Evolutionary conservation across 768 basidiomycete genomes (phyloP).

Genomic region (Boletales sp.): DNA sequence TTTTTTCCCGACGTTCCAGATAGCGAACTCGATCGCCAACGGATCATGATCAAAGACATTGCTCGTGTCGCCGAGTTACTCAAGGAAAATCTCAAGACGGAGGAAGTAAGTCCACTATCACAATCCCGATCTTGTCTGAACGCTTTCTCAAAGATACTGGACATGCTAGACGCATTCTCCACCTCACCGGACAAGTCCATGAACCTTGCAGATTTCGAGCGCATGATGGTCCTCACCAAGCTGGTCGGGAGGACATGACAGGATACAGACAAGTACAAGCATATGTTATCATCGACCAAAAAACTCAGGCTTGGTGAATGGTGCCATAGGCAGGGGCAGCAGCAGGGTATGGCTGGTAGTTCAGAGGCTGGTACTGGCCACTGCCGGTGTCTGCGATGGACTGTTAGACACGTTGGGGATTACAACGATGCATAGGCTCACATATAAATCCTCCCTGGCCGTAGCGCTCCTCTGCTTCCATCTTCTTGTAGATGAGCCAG

Average conservation of each 20-base stretch:
- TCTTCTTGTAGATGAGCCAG: constrained; percentile 89
- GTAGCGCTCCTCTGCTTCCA: constrained; percentile 81
- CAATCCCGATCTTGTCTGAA: constrained; percentile 1
- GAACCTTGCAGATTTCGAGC: constrained; percentile 63
- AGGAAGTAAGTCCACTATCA: constrained; percentile 52
- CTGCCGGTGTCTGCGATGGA: constrained; percentile 33
- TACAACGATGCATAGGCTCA: constrained; percentile 38
- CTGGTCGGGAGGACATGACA: constrained; percentile 7
- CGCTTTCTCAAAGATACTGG: constrained; percentile 53
- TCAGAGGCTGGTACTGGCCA: constrained; percentile 34
- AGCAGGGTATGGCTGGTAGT: constrained; percentile 15
- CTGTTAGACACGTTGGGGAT: background rate
- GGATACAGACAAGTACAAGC: constrained; percentile 4
- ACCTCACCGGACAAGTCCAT: constrained; percentile 66
- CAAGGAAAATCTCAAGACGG: constrained; percentile 66
- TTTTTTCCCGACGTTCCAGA: constrained; percentile 63
- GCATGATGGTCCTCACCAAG: constrained; percentile 67
- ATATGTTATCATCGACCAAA: background rate
- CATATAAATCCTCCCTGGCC: constrained; percentile 75
- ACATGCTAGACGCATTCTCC: constrained; percentile 80
- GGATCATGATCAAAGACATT: constrained; percentile 66
- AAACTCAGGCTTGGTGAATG: constrained; percentile 15
- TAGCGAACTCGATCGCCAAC: constrained; percentile 46
- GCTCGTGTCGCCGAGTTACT: constrained; percentile 56
- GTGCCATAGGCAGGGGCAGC: constrained; percentile 35